Evolutionary conservation across 371 early-diverging fungal genomes (phyloP).

Genomic region (Rhizomucor miehei): DNA sequence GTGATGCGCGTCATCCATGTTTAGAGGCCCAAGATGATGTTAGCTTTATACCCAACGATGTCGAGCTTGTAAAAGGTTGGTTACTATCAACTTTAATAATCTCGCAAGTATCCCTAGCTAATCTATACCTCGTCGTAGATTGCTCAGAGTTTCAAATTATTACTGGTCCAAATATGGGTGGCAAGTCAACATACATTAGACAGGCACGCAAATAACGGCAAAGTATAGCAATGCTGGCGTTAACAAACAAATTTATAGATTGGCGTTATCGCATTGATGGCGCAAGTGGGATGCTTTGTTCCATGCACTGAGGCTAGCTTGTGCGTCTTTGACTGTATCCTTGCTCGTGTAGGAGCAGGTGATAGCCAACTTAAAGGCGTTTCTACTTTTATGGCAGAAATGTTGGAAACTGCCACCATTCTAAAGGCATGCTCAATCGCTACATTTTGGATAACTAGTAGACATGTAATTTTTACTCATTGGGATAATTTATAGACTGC

Average conservation of each 20-base stretch:
- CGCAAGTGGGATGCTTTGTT: constrained; percentile 98
- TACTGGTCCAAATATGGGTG: constrained; percentile 97
- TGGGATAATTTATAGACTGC: constrained; percentile 52
- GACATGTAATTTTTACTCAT: neutral
- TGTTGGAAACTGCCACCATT: constrained; percentile 97
- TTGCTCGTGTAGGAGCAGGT: constrained; percentile 96
- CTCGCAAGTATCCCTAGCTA: neutral
- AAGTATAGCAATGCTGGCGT: neutral
- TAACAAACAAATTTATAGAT: constrained; percentile 38
- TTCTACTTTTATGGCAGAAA: constrained; percentile 99
- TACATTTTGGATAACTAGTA: constrained; percentile 8
- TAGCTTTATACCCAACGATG: constrained; percentile 93
- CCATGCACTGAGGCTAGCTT: constrained; percentile 85
- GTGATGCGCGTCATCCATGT: constrained; percentile 88
- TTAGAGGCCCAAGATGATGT: constrained; percentile 93
- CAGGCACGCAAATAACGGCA: constrained; percentile 59
- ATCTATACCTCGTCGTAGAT: constrained; percentile 14
- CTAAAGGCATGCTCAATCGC: too few relatives aligned
- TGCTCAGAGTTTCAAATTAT: constrained; percentile 72
- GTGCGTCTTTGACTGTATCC: constrained; percentile 88
- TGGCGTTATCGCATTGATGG: constrained; percentile 94
- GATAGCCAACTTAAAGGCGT: constrained; percentile 94
- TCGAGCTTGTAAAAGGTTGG: constrained; percentile 65
- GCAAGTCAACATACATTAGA: constrained; percentile 96
- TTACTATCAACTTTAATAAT: constrained; percentile 4